phyloP scores from a whole-genome alignment of 352 stramenopile genomes.

The Pythium scleroteichum region DNA sequence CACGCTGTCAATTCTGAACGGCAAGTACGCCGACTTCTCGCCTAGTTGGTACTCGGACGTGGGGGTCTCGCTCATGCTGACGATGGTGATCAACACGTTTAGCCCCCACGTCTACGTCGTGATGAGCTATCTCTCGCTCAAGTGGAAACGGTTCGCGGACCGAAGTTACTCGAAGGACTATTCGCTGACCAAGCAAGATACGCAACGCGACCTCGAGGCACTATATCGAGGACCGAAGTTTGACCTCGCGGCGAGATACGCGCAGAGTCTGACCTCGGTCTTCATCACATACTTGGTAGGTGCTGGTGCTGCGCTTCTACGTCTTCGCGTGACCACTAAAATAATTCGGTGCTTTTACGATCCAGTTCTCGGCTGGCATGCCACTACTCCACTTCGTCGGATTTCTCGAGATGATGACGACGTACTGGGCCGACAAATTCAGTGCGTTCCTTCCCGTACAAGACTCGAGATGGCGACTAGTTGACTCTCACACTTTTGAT shows the following conservation, averaged over 20 bases:
- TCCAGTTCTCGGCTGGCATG: slow-evolving; percentile 80
- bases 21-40: slow-evolving; percentile 81
- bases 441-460: no score
- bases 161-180: slow-evolving; percentile 68
- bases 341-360: neutral
- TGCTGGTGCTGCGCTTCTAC: neutral
- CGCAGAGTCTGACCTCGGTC: slow-evolving; percentile 73
- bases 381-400: slow-evolving; percentile 76
- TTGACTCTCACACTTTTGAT: neutral
- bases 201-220: slow-evolving; percentile 76
- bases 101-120: slow-evolving; percentile 67
- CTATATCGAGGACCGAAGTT: slow-evolving; percentile 80
- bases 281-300: slow-evolving; percentile 81
- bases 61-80: slow-evolving; percentile 78
- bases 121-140: slow-evolving; percentile 51
- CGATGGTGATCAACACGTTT: slow-evolving; percentile 82
- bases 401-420: slow-evolving; percentile 71
- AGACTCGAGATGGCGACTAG: neutral
- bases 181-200: slow-evolving; percentile 70
- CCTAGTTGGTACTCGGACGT: slow-evolving; percentile 79
- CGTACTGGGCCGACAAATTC: slow-evolving; percentile 88
- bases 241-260: slow-evolving; percentile 69
- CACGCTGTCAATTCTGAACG: slow-evolving; percentile 54
- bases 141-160: slow-evolving; percentile 56
- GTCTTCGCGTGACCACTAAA: neutral